Evolutionary conservation across 352 stramenopile species (phyloP).

Genomic region (Thraustotheca clavata): DNA sequence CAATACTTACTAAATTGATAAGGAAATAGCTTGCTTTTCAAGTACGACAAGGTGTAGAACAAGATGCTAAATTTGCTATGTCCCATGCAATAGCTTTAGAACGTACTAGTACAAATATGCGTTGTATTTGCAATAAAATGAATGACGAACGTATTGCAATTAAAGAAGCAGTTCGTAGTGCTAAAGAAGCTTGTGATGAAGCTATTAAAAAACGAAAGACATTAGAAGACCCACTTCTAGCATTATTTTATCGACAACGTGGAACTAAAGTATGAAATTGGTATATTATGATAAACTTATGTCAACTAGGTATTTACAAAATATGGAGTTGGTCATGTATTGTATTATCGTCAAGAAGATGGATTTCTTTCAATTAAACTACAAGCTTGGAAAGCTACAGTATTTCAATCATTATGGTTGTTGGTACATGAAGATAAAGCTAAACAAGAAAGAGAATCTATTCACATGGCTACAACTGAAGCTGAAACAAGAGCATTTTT

Average conservation of each 20-base stretch:
- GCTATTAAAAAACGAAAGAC: constrained; percentile 22
- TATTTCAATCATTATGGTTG: constrained; percentile 39
- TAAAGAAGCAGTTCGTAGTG: constrained; percentile 15
- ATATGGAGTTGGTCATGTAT: constrained; percentile 38
- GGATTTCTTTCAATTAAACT: constrained; percentile 36
- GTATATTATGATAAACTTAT: neutral
- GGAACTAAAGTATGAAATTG: constrained; percentile 27
- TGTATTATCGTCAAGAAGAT: constrained; percentile 49
- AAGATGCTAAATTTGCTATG: constrained; percentile 68
- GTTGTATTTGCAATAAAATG: constrained; percentile 31
- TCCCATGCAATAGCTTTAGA: constrained; percentile 55
- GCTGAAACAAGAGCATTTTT: constrained; percentile 1
- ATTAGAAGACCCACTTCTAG: constrained; percentile 27
- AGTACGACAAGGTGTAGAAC: constrained; percentile 47
- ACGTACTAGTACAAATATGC: constrained; percentile 51
- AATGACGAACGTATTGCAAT: constrained; percentile 26
- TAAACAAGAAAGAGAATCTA: constrained; percentile 35
- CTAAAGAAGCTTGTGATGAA: constrained; percentile 23
- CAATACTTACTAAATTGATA: neutral
- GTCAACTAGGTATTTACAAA: constrained; percentile 24
- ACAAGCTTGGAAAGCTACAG: constrained; percentile 39
- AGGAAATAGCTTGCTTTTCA: constrained; percentile 22
- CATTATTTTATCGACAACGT: constrained; percentile 34
- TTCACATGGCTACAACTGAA: constrained; percentile 31
- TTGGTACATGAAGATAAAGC: constrained; percentile 36